Conservation (phyloP, 306 rosid genomes). For the Vachellia pachyceras region DNA sequence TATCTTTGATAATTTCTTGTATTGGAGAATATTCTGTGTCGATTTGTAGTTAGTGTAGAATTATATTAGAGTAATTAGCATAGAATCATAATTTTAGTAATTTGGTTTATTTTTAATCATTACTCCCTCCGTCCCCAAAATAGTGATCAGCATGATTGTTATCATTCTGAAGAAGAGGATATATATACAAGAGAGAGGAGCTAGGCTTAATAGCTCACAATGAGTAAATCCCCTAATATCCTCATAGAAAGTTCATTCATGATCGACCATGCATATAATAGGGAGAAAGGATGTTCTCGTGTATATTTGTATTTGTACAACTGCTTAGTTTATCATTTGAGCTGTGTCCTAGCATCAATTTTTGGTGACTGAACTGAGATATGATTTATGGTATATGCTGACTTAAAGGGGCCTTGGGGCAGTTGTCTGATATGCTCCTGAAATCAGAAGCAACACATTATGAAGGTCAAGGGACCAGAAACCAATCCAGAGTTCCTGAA, state of each 20-base stretch:
- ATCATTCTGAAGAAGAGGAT: not conserved
- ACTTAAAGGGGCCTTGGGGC: constrained; percentile 66
- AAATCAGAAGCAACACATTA: constrained; percentile 50
- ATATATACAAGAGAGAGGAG: not conserved
- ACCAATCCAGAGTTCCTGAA: constrained; percentile 46
- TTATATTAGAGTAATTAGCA: not conserved
- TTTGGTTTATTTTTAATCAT: not conserved
- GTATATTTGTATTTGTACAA: not conserved
- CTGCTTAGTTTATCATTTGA: not conserved
- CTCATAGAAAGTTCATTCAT: not conserved
- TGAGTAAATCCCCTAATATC: not conserved
- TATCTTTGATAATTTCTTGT: constrained; percentile 1
- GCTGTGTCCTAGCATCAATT: constrained; percentile 33
- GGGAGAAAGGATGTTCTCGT: not conserved
- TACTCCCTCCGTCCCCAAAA: not conserved
- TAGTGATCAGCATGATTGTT: no score
- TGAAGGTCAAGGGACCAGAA: constrained; percentile 45
- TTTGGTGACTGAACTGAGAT: constrained; percentile 42
- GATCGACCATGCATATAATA: not conserved
- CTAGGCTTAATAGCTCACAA: not conserved
- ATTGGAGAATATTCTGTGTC: not conserved
- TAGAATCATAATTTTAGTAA: not conserved
- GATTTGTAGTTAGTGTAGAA: not conserved
- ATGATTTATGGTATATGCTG: constrained; percentile 39
- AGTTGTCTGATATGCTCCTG: constrained; percentile 58